A percentile compares a stretch with the other conserved stretches of the same genome.
phyloP scores from a whole-genome alignment of 2,329 filamentous ascomycete genomes.

The Alternaria sp. region DNA sequence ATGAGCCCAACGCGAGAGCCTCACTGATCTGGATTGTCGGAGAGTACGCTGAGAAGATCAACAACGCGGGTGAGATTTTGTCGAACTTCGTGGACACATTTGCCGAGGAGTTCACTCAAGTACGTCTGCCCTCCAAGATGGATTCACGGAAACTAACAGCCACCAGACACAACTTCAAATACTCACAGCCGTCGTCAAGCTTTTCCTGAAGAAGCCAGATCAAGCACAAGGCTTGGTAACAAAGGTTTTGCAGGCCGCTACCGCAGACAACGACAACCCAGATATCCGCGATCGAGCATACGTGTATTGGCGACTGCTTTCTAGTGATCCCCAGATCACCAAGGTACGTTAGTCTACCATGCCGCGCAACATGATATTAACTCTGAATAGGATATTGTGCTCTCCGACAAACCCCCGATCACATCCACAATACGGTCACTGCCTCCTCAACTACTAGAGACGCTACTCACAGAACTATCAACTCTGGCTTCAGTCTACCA shows the following conservation, averaged over 20 bases:
- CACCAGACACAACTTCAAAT: slow-evolving; percentile 93
- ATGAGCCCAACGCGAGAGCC: slow-evolving; percentile 89
- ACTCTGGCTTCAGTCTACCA: slow-evolving; percentile 97
- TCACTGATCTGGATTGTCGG: slow-evolving; percentile 98
- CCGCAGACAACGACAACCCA: slow-evolving; percentile 94
- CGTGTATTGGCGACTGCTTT: slow-evolving; percentile 96
- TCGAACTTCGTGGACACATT: slow-evolving; percentile 91
- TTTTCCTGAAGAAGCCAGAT: slow-evolving; percentile 96
- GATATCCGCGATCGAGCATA: slow-evolving; percentile 97
- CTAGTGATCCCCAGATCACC: slow-evolving; percentile 86
- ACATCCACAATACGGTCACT: slow-evolving; percentile 91
- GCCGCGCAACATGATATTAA: slow-evolving; percentile 4
- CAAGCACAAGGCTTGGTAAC: slow-evolving; percentile 90
- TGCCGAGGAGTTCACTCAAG: slow-evolving; percentile 94
- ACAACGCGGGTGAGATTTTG: slow-evolving; percentile 94
- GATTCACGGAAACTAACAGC: slow-evolving; percentile 36
- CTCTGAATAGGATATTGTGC: slow-evolving; percentile 71
- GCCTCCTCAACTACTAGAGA: slow-evolving; percentile 81
- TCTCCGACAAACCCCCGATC: slow-evolving; percentile 94
- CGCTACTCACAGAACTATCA: slow-evolving; percentile 88
- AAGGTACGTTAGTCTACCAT: slow-evolving; percentile 64
- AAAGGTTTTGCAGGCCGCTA: slow-evolving; percentile 91
- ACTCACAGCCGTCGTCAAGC: slow-evolving; percentile 93
- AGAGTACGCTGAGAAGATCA: slow-evolving; percentile 99
- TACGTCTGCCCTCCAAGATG: slow-evolving; percentile 48